Evolutionary conservation across 371 early-diverging fungal species (phyloP), one percentile per base, ranked within the genome.

Genomic region (Smittium culicis): DNA sequence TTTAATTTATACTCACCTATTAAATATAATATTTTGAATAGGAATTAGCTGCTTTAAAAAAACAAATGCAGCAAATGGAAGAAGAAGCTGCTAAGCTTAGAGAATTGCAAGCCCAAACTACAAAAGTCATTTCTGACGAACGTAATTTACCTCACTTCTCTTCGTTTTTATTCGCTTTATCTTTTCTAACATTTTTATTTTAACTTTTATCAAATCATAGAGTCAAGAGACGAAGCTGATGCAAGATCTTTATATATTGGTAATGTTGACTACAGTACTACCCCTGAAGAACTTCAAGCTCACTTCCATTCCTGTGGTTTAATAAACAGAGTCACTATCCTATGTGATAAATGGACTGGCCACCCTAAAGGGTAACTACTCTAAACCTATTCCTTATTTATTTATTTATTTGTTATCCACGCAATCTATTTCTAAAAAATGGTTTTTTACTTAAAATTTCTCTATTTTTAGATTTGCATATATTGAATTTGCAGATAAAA

Each of bases 221-320:
- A 54, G n/a, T 35, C 59, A 20, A 61, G 58, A 24, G 93, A 91
- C 65, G 91, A 90, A 33, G 85, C 88, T 28, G 98, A 98, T 71
- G 68, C 80, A n/a, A 83, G 97, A 65, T 96, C 96, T 28, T 86
- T 96, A 59, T 94, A 94, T 75, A 89, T 98, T 64, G 93, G 94
- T 58, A 94, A 95, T 76, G 96, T 98, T 27, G 98, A 98, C 74
- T 98, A 96, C 79, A 83, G 82, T 32, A 80, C 94, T 30, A 92
- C 96, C 54, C 96, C 97, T 30, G 96, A 97, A 75, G 94, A 96
- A 73, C 81, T 98, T 54, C 96, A 97, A 78, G 87, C 88, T 29
- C 96, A 93, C 71, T 98, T 98, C 73, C 89, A 92, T 75, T 84
- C 91, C 11, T 94, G 96, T 75, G 98, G 98, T n/a, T 86, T 89